Evolutionary conservation across 192 early-diverging fungal species (phyloP).

Genomic region (Coemansia pectinata): DNA sequence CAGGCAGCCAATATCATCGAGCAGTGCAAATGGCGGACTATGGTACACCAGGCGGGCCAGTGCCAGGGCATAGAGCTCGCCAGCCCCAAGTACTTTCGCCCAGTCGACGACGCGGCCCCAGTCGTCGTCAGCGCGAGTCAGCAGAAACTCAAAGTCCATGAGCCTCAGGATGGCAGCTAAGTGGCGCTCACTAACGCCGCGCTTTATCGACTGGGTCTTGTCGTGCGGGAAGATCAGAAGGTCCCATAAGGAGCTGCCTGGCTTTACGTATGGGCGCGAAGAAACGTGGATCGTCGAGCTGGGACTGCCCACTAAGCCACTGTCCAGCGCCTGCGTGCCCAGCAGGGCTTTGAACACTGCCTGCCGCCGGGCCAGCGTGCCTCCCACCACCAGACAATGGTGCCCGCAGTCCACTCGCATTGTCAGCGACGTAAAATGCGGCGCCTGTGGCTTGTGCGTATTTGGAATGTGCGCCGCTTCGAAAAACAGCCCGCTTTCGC

Average conservation of each 20-base stretch:
- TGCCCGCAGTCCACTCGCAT: slow-evolving; percentile 32
- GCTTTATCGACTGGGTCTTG: slow-evolving; percentile 34
- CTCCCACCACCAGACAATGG: slow-evolving; percentile 37
- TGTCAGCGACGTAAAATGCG: slow-evolving; percentile 22
- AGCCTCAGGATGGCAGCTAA: slow-evolving; percentile 27
- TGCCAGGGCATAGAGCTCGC: slow-evolving; percentile 30
- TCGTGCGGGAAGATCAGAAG: slow-evolving; percentile 47
- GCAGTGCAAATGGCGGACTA: slow-evolving; percentile 32
- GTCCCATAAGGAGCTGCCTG: slow-evolving; percentile 51
- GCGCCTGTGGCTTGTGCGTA: neutral
- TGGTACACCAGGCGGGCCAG: slow-evolving; percentile 41
- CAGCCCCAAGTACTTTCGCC: slow-evolving; percentile 29
- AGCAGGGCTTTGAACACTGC: slow-evolving; percentile 21
- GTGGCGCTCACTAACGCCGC: slow-evolving; percentile 37
- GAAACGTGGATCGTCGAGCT: slow-evolving; percentile 1
- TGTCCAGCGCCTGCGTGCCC: neutral
- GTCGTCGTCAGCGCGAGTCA: slow-evolving; percentile 29
- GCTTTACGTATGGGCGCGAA: slow-evolving; percentile 19
- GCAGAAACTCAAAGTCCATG: slow-evolving; percentile 35
- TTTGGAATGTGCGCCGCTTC: slow-evolving; percentile 7
- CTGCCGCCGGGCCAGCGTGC: slow-evolving; percentile 13
- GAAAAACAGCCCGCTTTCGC: slow-evolving; percentile 1
- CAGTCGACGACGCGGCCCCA: slow-evolving; percentile 45
- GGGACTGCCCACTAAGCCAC: slow-evolving; percentile 16
- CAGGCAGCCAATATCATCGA: slow-evolving; percentile 32